These are phyloP conservation scores for Immersiporthe knoxdaviesiana DNA, from an alignment of 2,329 filamentous ascomycete species.

Conservation along the genomic window DNA sequence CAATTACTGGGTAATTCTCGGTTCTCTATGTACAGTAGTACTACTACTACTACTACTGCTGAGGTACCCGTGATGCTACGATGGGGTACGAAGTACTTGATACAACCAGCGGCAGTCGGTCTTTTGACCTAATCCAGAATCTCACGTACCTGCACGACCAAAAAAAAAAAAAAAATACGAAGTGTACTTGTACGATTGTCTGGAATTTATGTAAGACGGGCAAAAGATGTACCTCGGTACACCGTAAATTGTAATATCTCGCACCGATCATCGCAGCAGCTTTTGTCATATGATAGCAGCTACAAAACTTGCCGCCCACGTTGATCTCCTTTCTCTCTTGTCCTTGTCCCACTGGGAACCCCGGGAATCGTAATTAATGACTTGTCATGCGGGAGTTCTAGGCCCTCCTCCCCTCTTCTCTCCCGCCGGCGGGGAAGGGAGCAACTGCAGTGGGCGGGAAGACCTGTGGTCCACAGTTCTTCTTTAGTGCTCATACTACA, in stretches of 20 bases:
- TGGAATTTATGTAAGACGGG: background rate
- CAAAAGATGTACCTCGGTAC: background rate
- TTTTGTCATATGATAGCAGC: background rate
- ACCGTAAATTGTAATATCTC: background rate
- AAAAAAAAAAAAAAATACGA: background rate
- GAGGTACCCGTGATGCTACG: too few species aligned
- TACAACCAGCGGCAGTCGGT: constrained; percentile 15
- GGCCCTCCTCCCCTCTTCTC: background rate
- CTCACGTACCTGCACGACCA: background rate
- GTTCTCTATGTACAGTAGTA: too few species aligned
- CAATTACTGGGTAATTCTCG: too few species aligned
- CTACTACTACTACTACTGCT: too few species aligned
- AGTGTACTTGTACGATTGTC: too few species aligned
- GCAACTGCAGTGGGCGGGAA: too few species aligned
- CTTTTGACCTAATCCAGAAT: background rate
- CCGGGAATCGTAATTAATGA: background rate
- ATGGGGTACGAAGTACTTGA: too few species aligned
- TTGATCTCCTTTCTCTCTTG: background rate
- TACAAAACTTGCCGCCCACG: background rate
- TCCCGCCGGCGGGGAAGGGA: background rate
- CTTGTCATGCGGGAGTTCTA: background rate
- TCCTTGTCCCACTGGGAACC: background rate
- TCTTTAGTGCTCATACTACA: too few species aligned
- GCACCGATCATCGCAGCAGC: background rate
- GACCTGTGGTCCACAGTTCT: background rate